Evolutionary conservation across 768 basidiomycete species (phyloP), one percentile per base, ranked within the genome.

Genomic region (Ephemerocybe angulata): DNA sequence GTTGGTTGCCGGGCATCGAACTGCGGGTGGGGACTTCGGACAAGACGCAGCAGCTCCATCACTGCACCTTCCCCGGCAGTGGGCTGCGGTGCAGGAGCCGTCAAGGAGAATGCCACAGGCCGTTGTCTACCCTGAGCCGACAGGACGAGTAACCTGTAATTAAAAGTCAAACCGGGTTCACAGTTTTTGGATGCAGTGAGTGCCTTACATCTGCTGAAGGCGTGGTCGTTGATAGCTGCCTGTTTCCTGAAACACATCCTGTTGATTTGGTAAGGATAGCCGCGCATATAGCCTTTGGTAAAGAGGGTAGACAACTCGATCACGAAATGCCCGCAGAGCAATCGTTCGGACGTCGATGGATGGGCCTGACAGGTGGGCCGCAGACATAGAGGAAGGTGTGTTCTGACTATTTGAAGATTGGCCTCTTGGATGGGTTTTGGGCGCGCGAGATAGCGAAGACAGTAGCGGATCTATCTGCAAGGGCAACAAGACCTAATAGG

Each of bases 271-370:
- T 44, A 77, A 68, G 24, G 78, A 80, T 30, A 91, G 74, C 12
- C 85, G 78, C 2, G 74, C 67, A 41, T 84, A 76, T 12, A 92
- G 69, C 8, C 81, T 74, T 50, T 78, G 63, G 48, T 75, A 81
- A 17, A 87, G 72, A 0, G 90, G 87, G 19, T 89, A 73, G 31
- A 93, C 82, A 54, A 93, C 83, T 53, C 80, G 81, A 70, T 93
- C 90, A 27, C 91, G 82, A 66, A 93, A 93, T 7, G 87, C 82
- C 38, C 83, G 80, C 24, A 93, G 75, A 5, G 89, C 87, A n/a
- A 93, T 78, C 5, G 83, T 83, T 28, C 91, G 85, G 24, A 93
- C 89, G 59, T 93, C 91, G 50, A 93, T 89, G 31, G 80, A 82
- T 15, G 79, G 73, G 0, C 76, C 65, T 52, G 62, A 67, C 55